Percentiles rank a stretch among this genome's conserved stretches.
Conservation (phyloP, 2,329 filamentous ascomycete species). For the Trichophyton mentagrophytes region DNA sequence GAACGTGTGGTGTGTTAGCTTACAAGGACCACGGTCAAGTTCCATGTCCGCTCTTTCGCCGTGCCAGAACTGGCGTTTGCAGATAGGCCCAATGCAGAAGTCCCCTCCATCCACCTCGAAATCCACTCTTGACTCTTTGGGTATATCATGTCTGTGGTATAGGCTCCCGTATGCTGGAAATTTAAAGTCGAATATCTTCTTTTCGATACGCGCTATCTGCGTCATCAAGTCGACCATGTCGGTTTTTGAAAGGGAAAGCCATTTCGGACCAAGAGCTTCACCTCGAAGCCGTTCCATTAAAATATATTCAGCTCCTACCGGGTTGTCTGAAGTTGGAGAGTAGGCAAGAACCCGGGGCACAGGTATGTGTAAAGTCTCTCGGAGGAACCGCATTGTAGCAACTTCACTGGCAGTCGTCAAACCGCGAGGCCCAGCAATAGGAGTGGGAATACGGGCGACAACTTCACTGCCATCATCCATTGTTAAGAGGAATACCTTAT, state of each 20-base stretch:
- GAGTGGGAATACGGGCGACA: slow-evolving; percentile 18
- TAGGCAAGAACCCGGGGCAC: slow-evolving; percentile 28
- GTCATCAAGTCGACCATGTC: slow-evolving; percentile 22
- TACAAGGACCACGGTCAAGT: slow-evolving; percentile 31
- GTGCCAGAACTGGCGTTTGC: slow-evolving; percentile 22
- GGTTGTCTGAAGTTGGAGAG: slow-evolving; percentile 24
- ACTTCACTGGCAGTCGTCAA: slow-evolving; percentile 27
- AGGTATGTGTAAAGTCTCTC: slow-evolving; percentile 21
- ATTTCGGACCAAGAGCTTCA: slow-evolving; percentile 19
- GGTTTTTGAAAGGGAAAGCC: slow-evolving; percentile 18
- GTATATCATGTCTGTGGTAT: slow-evolving; percentile 15
- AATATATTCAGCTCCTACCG: slow-evolving; percentile 32
- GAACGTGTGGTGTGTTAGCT: too few relatives aligned
- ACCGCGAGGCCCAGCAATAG: slow-evolving; percentile 18
- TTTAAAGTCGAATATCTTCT: slow-evolving; percentile 17
- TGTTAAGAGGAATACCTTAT: slow-evolving; percentile 18
- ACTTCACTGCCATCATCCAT: slow-evolving; percentile 16
- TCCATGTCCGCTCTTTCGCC: slow-evolving; percentile 15
- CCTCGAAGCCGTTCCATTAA: slow-evolving; percentile 32
- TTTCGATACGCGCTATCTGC: slow-evolving; percentile 9
- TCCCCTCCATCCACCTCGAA: slow-evolving; percentile 14
- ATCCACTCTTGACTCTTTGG: slow-evolving; percentile 11
- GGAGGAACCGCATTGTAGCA: slow-evolving; percentile 25
- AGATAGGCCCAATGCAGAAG: slow-evolving; percentile 20
- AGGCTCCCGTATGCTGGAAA: slow-evolving; percentile 21